Evolutionary conservation across 495 filamentous ascomycete species (phyloP).

Genomic region (Tuber aestivum): DNA sequence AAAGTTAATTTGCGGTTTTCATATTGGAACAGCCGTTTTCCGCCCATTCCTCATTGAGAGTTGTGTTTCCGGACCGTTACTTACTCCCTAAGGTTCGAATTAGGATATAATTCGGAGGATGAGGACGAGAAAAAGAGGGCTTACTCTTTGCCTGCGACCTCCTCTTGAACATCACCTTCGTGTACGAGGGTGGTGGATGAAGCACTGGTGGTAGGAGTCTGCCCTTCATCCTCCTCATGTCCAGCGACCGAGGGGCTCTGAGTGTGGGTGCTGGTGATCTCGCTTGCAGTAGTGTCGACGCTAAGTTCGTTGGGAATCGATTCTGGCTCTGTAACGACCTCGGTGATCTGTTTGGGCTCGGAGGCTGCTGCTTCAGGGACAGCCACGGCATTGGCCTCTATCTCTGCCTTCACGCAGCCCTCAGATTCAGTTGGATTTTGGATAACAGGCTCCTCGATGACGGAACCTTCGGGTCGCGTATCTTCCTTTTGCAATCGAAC

Average conservation of each 20-base stretch:
- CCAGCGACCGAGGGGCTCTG: not conserved
- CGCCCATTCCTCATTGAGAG: not conserved
- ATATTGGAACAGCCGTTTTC: not conserved
- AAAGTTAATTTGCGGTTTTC: not conserved
- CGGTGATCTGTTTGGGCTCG: not conserved
- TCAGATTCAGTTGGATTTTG: constrained; percentile 1
- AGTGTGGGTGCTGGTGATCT: not conserved
- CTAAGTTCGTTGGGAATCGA: not conserved
- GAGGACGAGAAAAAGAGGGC: not conserved
- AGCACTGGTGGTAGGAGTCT: constrained; percentile 40
- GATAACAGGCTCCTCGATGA: not conserved
- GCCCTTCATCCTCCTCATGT: constrained; percentile 31
- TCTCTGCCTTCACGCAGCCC: constrained; percentile 8
- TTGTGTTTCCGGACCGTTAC: not conserved
- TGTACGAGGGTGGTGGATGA: constrained; percentile 40
- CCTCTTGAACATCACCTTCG: constrained; percentile 34
- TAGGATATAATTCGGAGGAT: not conserved
- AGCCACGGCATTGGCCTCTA: not conserved
- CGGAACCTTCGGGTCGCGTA: constrained; percentile 1
- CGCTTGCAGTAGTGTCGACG: not conserved
- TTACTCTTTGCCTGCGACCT: constrained; percentile 23
- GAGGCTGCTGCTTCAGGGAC: not conserved
- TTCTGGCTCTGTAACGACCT: not conserved
- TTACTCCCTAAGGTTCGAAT: not conserved
- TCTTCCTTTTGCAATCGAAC: constrained; percentile 20